phyloP scores from a whole-genome alignment of 768 basidiomycete species.

The Boletus pseudopeckii region DNA sequence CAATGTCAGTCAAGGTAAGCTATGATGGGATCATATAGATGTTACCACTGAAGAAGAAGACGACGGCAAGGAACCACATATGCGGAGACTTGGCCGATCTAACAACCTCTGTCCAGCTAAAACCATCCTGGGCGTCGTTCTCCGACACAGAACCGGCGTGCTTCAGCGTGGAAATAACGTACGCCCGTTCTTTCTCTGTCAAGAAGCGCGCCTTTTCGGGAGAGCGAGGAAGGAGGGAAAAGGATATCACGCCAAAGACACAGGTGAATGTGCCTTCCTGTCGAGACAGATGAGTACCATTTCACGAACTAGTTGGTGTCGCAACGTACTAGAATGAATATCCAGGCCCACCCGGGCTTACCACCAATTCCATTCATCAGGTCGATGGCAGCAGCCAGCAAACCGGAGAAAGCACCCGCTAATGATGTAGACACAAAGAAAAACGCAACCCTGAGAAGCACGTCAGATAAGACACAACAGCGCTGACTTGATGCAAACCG shows the following conservation, averaged over 20 bases:
- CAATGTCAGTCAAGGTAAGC: neutral
- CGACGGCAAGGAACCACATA: slow-evolving; percentile 47
- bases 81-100: slow-evolving; percentile 51
- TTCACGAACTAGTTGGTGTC: neutral
- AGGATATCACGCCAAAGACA: slow-evolving; percentile 50
- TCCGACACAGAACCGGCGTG: slow-evolving; percentile 32
- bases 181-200: slow-evolving; percentile 44
- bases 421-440: slow-evolving; percentile 47
- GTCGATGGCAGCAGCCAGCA: slow-evolving; percentile 59
- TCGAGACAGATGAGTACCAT: neutral
- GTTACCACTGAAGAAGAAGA: slow-evolving; percentile 52
- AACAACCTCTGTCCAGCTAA: slow-evolving; percentile 56
- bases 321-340: slow-evolving; percentile 46
- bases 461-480: slow-evolving; percentile 1
- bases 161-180: slow-evolving; percentile 34
- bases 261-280: slow-evolving; percentile 63
- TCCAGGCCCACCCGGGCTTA: slow-evolving; percentile 60
- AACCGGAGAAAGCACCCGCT: slow-evolving; percentile 60
- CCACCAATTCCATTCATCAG: slow-evolving; percentile 52
- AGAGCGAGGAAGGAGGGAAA: slow-evolving; percentile 46
- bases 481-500: slow-evolving; percentile 3
- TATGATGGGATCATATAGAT: slow-evolving; percentile 1
- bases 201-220: slow-evolving; percentile 50
- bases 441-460: slow-evolving; percentile 32
- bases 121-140: slow-evolving; percentile 42